A percentile compares a stretch with the other conserved stretches of the same genome.
Conservation (phyloP, 116 monocot genomes). For the Papilionanthe hybrid region DNA sequence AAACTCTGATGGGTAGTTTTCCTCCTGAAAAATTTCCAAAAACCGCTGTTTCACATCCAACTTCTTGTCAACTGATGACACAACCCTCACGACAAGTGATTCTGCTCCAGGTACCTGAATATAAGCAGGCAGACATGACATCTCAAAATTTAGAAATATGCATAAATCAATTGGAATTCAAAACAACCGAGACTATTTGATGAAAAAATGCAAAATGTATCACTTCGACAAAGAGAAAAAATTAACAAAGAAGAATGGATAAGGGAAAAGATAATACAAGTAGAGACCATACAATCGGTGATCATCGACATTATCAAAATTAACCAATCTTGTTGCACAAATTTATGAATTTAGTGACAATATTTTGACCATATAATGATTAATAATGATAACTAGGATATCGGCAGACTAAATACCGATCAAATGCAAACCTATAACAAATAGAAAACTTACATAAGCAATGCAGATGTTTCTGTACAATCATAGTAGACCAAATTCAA, state of each 20-base stretch:
- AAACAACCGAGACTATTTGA: background rate
- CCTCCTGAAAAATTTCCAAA: constrained; percentile 91
- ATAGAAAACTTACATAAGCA: background rate
- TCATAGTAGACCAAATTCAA: background rate
- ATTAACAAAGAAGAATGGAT: background rate
- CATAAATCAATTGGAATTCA: background rate
- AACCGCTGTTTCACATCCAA: constrained; percentile 89
- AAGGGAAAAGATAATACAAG: background rate
- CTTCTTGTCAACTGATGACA: constrained; percentile 93
- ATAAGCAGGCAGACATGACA: background rate
- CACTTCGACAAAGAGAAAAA: background rate
- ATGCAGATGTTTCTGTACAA: background rate
- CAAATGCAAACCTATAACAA: background rate
- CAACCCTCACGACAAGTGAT: constrained; percentile 91
- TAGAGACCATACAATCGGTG: background rate
- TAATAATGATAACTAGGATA: no score
- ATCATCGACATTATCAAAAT: background rate
- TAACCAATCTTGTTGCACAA: background rate
- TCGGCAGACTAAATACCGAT: background rate
- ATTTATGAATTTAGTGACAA: no score
- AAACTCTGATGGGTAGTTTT: constrained; percentile 88
- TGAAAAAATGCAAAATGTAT: background rate
- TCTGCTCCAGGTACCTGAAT: constrained; percentile 82
- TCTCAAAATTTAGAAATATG: background rate
- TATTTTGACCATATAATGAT: no score